Conservation (phyloP, 108 stramenopile genomes). For the Nitzschia palea region DNA sequence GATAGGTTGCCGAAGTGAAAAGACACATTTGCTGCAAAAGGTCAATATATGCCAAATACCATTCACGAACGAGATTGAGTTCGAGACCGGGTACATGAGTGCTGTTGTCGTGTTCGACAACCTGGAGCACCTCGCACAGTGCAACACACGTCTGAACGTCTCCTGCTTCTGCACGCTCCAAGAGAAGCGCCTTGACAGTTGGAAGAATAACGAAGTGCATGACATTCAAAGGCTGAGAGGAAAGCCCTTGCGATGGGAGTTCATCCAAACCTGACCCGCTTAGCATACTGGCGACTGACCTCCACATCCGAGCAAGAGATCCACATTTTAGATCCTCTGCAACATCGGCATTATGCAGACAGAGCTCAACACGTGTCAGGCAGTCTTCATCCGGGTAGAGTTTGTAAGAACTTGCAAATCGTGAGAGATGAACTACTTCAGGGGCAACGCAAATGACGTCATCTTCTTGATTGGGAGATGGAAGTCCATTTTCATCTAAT, state of each 20-base stretch:
- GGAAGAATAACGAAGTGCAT: constrained; percentile 66
- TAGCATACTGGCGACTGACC: constrained; percentile 55
- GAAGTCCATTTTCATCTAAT: constrained; percentile 47
- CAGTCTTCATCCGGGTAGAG: constrained; percentile 47
- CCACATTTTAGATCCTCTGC: constrained; percentile 56
- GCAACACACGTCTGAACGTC: constrained; percentile 87
- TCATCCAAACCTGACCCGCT: constrained; percentile 56
- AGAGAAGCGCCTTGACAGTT: constrained; percentile 56
- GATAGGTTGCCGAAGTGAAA: constrained; percentile 65
- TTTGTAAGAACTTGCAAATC: constrained; percentile 74
- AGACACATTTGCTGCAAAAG: constrained; percentile 83
- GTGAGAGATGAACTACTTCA: constrained; percentile 76
- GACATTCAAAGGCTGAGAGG: constrained; percentile 36
- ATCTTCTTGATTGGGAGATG: constrained; percentile 14
- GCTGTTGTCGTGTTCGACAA: constrained; percentile 48
- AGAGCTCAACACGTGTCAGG: constrained; percentile 59
- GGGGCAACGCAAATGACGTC: constrained; percentile 63
- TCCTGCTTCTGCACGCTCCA: constrained; percentile 80
- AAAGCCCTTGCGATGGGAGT: constrained; percentile 22
- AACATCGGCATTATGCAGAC: constrained; percentile 67
- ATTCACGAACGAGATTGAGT: constrained; percentile 72
- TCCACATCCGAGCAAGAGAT: constrained; percentile 78
- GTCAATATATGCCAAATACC: constrained; percentile 87
- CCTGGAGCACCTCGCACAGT: constrained; percentile 80
- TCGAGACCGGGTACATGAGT: constrained; percentile 57